Conservation (phyloP, 352 stramenopile genomes). For the Phytophthora pinifolia region DNA sequence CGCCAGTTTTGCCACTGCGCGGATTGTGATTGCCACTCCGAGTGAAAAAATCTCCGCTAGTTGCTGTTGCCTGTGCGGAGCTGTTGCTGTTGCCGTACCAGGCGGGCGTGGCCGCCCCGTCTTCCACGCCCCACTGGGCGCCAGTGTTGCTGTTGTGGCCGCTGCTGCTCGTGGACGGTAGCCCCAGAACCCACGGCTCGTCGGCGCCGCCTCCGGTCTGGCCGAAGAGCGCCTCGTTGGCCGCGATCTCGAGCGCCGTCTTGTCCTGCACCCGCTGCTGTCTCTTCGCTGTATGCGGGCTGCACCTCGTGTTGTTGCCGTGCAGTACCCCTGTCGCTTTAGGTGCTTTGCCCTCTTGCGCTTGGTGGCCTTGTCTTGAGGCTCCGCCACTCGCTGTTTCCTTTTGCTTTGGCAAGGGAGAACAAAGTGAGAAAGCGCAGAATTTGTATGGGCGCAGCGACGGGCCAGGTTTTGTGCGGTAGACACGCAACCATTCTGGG, state of each 20-base stretch:
- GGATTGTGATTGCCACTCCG: constrained; percentile 19
- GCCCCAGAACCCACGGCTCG: constrained; percentile 31
- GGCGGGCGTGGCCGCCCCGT: too few relatives aligned
- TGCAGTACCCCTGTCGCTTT: constrained; percentile 16
- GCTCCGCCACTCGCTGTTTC: constrained; percentile 12
- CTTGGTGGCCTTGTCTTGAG: too few relatives aligned
- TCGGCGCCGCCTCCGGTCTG: constrained; percentile 29
- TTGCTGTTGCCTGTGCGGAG: constrained; percentile 3
- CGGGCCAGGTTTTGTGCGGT: too few relatives aligned
- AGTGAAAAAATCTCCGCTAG: constrained; percentile 13
- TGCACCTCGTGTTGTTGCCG: constrained; percentile 18
- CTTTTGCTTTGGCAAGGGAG: constrained; percentile 15
- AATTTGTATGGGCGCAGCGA: too few relatives aligned
- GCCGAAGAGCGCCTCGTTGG: constrained; percentile 44
- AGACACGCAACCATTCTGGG: too few relatives aligned
- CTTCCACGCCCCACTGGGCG: constrained; percentile 9
- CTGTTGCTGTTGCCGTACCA: constrained; percentile 1
- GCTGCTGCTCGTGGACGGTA: constrained; percentile 21
- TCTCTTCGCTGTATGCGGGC: constrained; percentile 1
- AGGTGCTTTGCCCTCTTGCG: not conserved
- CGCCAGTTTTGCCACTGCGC: constrained; percentile 15
- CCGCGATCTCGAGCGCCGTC: constrained; percentile 45
- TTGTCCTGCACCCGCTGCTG: constrained; percentile 21
- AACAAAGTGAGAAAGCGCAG: constrained; percentile 12
- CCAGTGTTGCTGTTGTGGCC: constrained; percentile 1